A percentile compares a stretch with the other conserved stretches of the same genome.
Evolutionary conservation across 441 rosid species (phyloP).

Genomic region (Syzygium malaccense): DNA sequence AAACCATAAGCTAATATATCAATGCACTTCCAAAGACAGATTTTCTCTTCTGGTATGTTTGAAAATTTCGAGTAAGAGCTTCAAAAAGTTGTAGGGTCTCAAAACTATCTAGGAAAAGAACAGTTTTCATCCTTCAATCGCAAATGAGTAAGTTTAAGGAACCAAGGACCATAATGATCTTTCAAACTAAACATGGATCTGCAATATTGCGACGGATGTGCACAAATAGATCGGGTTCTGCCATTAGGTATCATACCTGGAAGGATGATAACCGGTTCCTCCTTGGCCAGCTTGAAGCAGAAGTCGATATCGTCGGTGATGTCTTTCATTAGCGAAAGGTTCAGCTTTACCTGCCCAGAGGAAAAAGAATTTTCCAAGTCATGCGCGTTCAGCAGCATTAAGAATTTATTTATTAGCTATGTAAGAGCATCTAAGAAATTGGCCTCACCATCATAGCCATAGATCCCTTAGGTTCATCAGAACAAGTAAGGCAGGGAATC

Average conservation of each 20-base stretch:
- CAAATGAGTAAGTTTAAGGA: not conserved
- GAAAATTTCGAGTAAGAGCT: not conserved
- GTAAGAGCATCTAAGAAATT: not conserved
- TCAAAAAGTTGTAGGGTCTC: not conserved
- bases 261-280: constrained; percentile 89
- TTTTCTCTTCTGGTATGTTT: not conserved
- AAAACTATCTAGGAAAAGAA: not conserved
- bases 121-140: not conserved
- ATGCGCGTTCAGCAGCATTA: not conserved
- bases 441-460: constrained; percentile 79
- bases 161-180: not conserved
- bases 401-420: not conserved
- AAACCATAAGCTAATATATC: not conserved
- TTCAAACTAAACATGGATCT: not conserved
- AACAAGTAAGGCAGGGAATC: constrained; percentile 59
- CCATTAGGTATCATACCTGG: constrained; percentile 41
- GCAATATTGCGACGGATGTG: not conserved
- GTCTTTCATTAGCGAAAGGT: constrained; percentile 49
- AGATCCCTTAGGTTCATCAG: constrained; percentile 72
- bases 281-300: constrained; percentile 83
- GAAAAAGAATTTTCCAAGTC: not conserved
- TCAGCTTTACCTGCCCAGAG: constrained; percentile 47
- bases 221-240: not conserved
- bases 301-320: constrained; percentile 75
- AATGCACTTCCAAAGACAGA: not conserved